phyloP scores from a whole-genome alignment of 257 asterid genomes.

The Marsdenia floribunda region DNA sequence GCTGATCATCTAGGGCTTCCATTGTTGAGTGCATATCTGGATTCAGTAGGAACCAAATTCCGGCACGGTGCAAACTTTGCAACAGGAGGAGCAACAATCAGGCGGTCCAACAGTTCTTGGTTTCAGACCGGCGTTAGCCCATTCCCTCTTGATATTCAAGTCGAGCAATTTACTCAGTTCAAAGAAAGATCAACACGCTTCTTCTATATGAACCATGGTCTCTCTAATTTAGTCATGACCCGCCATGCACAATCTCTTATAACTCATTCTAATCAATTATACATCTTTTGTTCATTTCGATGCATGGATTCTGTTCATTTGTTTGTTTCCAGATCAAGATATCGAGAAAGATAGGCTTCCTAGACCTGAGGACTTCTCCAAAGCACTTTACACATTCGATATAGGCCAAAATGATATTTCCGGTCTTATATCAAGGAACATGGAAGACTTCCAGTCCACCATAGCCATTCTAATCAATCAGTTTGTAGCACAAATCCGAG shows the following conservation, averaged over 20 bases:
- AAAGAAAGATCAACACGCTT: slow-evolving; percentile 36
- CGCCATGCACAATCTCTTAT: too few relatives aligned
- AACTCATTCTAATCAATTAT: too few relatives aligned
- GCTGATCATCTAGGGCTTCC: slow-evolving; percentile 54
- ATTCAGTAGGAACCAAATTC: slow-evolving; percentile 50
- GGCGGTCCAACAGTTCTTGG: slow-evolving; percentile 44
- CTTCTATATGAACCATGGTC: slow-evolving; percentile 30
- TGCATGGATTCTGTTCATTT: too few relatives aligned
- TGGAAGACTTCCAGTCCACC: slow-evolving; percentile 25
- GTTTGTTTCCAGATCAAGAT: not conserved
- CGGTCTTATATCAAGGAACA: slow-evolving; percentile 20
- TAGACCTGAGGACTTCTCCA: slow-evolving; percentile 39
- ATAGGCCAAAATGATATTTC: slow-evolving; percentile 70
- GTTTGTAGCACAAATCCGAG: slow-evolving; percentile 38
- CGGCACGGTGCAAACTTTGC: slow-evolving; percentile 68
- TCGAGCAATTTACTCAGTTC: slow-evolving; percentile 52
- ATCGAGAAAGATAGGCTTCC: slow-evolving; percentile 35
- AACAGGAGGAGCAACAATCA: slow-evolving; percentile 71
- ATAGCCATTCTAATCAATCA: slow-evolving; percentile 33
- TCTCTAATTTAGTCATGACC: not conserved
- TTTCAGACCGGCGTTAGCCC: slow-evolving; percentile 50
- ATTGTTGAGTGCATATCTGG: slow-evolving; percentile 54
- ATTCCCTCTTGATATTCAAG: slow-evolving; percentile 58
- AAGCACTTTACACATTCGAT: slow-evolving; percentile 50
- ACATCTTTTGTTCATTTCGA: too few relatives aligned